Conservation (phyloP, 1,139 yeast genomes). For the Debaryomyces nepalensis region DNA sequence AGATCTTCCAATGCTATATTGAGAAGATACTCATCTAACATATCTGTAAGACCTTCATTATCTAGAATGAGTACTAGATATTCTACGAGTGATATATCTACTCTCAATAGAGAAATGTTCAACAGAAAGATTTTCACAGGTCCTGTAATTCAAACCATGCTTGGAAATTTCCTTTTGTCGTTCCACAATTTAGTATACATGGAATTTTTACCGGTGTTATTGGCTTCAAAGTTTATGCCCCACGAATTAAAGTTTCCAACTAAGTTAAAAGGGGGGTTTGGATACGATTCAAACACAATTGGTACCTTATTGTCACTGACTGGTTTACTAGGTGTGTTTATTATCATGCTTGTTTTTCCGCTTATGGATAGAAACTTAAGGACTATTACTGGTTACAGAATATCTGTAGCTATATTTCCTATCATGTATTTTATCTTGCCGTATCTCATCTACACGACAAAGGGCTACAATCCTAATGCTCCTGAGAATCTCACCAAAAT, state of each 20-base stretch:
- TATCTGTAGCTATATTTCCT: slow-evolving; percentile 49
- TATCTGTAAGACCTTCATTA: slow-evolving; percentile 15
- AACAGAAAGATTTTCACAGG: slow-evolving; percentile 32
- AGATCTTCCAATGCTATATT: slow-evolving; percentile 44
- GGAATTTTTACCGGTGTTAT: slow-evolving; percentile 63
- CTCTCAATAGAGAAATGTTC: slow-evolving; percentile 15
- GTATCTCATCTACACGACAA: slow-evolving; percentile 48
- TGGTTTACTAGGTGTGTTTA: slow-evolving; percentile 59
- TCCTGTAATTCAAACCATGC: slow-evolving; percentile 44
- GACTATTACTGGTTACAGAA: slow-evolving; percentile 49
- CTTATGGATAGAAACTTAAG: slow-evolving; percentile 54
- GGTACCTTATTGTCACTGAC: slow-evolving; percentile 60
- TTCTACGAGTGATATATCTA: slow-evolving; percentile 13
- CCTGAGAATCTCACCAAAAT: slow-evolving; percentile 29
- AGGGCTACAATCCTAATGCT: slow-evolving; percentile 31
- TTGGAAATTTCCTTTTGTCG: slow-evolving; percentile 47
- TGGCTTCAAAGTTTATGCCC: slow-evolving; percentile 51
- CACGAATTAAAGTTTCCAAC: slow-evolving; percentile 43
- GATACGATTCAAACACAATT: slow-evolving; percentile 48
- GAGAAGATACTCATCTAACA: slow-evolving; percentile 42
- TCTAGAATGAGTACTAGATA: slow-evolving; percentile 14
- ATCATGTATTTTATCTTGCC: slow-evolving; percentile 55
- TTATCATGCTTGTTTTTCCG: slow-evolving; percentile 58
- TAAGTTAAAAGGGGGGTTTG: slow-evolving; percentile 36
- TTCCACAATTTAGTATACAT: slow-evolving; percentile 58